phyloP scores from a whole-genome alignment of 495 filamentous ascomycete genomes.

The Massariosphaeria phaeospora region DNA sequence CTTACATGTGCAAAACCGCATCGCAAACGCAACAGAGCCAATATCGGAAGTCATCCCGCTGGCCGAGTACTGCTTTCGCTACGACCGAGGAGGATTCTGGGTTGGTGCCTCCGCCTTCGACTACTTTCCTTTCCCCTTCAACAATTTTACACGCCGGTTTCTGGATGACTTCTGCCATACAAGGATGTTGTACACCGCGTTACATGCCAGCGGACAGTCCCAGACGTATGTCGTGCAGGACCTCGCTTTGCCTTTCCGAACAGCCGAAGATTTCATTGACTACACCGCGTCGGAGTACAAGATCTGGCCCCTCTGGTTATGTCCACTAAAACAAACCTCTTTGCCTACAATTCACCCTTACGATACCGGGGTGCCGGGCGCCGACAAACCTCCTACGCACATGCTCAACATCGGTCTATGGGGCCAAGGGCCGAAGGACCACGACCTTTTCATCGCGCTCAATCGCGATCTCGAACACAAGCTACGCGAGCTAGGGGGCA shows the following conservation, averaged over 20 bases:
- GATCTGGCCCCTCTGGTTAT: conserved; percentile 58
- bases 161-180: conserved; percentile 63
- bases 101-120: conserved; percentile 51
- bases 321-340: conserved; percentile 46
- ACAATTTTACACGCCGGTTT: conserved; percentile 48
- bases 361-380: conserved; percentile 4
- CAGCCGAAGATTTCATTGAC: conserved; percentile 47
- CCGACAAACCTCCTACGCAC: conserved; percentile 23
- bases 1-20: conserved; percentile 44
- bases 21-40: conserved; percentile 27
- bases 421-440: conserved; percentile 43
- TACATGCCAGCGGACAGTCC: conserved; percentile 50
- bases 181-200: conserved; percentile 56
- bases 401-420: conserved; percentile 59
- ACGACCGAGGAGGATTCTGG: conserved; percentile 61
- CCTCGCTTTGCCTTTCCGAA: conserved; percentile 49
- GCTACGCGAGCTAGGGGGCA: conserved; percentile 62
- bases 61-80: conserved; percentile 58
- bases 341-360: conserved; percentile 38
- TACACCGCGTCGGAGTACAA: conserved; percentile 44
- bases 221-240: conserved; percentile 53
- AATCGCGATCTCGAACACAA: conserved; percentile 65
- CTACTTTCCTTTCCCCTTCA: conserved; percentile 56
- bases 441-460: conserved; percentile 46
- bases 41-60: conserved; percentile 49